Base-by-base conservation (phyloP, 768 basidiomycete species). In the Strobilomyces echinocephalus region DNA sequence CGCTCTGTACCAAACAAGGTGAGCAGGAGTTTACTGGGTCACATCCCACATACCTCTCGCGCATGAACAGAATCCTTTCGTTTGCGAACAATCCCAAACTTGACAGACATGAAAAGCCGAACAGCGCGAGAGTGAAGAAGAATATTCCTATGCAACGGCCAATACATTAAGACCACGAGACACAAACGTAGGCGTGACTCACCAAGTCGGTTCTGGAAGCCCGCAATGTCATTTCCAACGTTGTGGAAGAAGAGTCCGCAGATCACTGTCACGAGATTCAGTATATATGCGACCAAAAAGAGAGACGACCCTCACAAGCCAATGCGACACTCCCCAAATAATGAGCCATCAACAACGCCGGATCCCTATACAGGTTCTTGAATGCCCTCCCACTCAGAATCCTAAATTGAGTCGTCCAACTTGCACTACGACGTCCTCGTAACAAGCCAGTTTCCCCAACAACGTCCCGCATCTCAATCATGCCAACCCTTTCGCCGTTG, bases 291-390 rank as follows among this genome's bases (percentile, higher is more conserved):
- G 38, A 44, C 16, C 45, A 40, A 39, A 24, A 30, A 1, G 4
- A 15, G 4, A 15, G 18, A 49, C 44, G 52, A 46, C 20, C 79
- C 88, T 76, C 67, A 91, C 95, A 60, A 12, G 95, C 97, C 51
- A 97, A 77, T 5, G 76, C 78, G 59, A 98, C 81, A 1, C 94
- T 84, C 8, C 91, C 85, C 40, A 84, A 63, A 71, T 98, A 99
- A 72, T 99, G 97, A 8, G 94, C 87, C 2, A 84, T 79, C 76
- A 99, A 78, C 51, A 99, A 70, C 45, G 94, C 87, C 0, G 95
- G 95, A 63, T 99, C 93, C 24, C 95, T 79, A 68, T 99, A 98
- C 55, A 99, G 71, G 65, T 98, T 98, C 80, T 98, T 98, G 79
- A 99, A 98, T 20, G 95, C 94, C 53, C 97, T 74, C 24, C 95